Evolutionary conservation across 441 rosid genomes (phyloP), one percentile per base, ranked within the genome.

Genomic region (Brassica balearica): DNA sequence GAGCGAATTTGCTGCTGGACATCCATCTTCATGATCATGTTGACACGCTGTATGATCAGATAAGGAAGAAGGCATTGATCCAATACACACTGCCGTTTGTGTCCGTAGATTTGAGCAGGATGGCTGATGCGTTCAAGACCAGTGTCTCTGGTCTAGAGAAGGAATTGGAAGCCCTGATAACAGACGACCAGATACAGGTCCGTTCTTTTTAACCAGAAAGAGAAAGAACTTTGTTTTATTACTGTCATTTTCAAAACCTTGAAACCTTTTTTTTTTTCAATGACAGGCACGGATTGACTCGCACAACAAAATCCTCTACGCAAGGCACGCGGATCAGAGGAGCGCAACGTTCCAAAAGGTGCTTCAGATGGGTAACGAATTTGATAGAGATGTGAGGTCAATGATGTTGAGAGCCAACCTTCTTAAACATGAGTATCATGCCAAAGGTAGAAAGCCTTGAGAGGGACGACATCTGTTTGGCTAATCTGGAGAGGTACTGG

Each of bases 71-170:
- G 81, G 99, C 99, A 56, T 87, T 96, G 59, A 94, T 96, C 78
- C 99, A 94, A 83, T 96, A 96, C 80, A 96, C 99, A n/a, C 90
- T 89, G 74, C 98, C 99, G 59, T 96, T 96, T 82, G 89, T 96
- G 74, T 96, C 99, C 66, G 97, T 96, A 79, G 99, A 96, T 85
- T 80, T 96, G 86, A 82, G 78, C 43, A 88, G 90, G 92, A 96
- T 96, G 99, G 98, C 99, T 69, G 91, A 85, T 86, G 99, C 98
- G 74, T 94, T 96, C 85, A 96, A 88, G 88, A 92, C 97, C 64
- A 90, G 85, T 48, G 89, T 96, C 65, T 85, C 89, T 8, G 96
- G 96, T 65, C 81, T 96, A 48, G 92, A 90, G 86, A 92, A 90
- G 78, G 98, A 96, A 81, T 93, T 96, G 2, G 97, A 92, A 85